A percentile compares a stretch with the other conserved stretches of the same genome.
Conservation (phyloP, 2,329 filamentous ascomycete genomes). For the Blastomyces silverae region DNA sequence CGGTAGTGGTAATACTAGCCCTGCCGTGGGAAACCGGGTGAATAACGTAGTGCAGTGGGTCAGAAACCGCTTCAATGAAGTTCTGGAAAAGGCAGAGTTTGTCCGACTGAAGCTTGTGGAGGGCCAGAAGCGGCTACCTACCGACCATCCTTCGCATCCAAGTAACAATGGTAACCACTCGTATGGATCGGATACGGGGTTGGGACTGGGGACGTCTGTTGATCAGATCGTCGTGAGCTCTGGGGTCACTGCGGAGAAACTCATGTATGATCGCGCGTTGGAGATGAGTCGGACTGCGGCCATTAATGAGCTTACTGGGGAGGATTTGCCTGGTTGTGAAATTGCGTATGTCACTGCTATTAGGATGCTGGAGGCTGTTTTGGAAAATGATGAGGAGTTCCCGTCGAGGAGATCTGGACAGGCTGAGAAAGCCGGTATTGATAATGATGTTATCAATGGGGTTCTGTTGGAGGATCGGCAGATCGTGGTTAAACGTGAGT, state of each 20-base stretch:
- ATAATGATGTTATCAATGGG: constrained; percentile 38
- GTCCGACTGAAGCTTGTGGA: constrained; percentile 83
- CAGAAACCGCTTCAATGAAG: constrained; percentile 89
- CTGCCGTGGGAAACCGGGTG: constrained; percentile 61
- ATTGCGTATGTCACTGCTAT: constrained; percentile 90
- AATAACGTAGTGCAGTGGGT: constrained; percentile 96
- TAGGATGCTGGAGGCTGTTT: constrained; percentile 85
- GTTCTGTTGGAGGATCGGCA: constrained; percentile 44
- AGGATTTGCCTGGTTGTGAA: constrained; percentile 80
- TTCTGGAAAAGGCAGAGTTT: constrained; percentile 89
- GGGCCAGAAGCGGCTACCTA: constrained; percentile 73
- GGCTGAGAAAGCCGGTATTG: constrained; percentile 23
- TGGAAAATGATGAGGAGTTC: constrained; percentile 67
- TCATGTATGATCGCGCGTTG: constrained; percentile 95
- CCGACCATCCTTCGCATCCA: constrained; percentile 79
- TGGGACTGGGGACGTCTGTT: constrained; percentile 56
- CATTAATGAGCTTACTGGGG: constrained; percentile 86
- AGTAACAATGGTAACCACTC: constrained; percentile 66
- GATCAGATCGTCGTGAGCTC: constrained; percentile 79
- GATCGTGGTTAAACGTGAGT: constrained; percentile 47
- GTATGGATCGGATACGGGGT: constrained; percentile 50
- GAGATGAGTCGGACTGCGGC: constrained; percentile 95
- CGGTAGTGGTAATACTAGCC: constrained; percentile 41
- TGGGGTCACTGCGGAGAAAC: constrained; percentile 86
- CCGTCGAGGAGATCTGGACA: constrained; percentile 26